Evolutionary conservation across 2,329 filamentous ascomycete species (phyloP), one percentile per base, ranked within the genome.

Genomic region (Colletotrichum tropicicola): DNA sequence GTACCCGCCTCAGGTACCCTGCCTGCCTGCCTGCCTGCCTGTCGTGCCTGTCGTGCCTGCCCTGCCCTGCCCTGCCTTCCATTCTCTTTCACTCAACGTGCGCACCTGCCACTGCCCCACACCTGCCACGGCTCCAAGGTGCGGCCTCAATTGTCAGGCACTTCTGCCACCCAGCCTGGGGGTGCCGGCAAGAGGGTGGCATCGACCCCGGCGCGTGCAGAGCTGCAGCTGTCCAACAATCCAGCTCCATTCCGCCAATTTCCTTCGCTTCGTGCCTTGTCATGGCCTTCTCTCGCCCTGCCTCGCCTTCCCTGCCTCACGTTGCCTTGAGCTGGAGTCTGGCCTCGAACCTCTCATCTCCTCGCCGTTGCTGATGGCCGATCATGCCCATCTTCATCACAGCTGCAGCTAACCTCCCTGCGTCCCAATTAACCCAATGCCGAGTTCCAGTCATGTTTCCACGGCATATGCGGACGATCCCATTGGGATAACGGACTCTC

Each of bases 311-410:
- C 30, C 30, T 48, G 44, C 30, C 32, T 57, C 30, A 48, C 23
- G 54, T 57, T 39, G 54, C 41, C 28, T 57, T 21, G 43, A 27
- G 43, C 54, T 57, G 54, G 43, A 57, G 54, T 57, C 54, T 57
- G 54, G 54, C 30, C 32, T 37, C 43, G 43, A 57, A 39, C 30
- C 27, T 27, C 32, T 57, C 54, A 57, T 57, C 54, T 63, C 55
- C 59, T 58, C 37, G 10, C 49, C 27, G 15, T 23, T n/a, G 21
- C 43, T 32, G 17, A 25, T 51, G 25, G 55, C 32, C 57, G 61
- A 65, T 65, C 61, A 54, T 65, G 57, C 37, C 49, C 57, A 61
- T 61, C 57, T 61, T 61, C 49, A 61, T 61, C 51, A 54, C 37
- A 37, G 27, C 25, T 51, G 61, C 57, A 65, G 44, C 61, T 51